Conservation (phyloP, 1,139 yeast genomes). For the Sugiyamaella xylanicola region DNA sequence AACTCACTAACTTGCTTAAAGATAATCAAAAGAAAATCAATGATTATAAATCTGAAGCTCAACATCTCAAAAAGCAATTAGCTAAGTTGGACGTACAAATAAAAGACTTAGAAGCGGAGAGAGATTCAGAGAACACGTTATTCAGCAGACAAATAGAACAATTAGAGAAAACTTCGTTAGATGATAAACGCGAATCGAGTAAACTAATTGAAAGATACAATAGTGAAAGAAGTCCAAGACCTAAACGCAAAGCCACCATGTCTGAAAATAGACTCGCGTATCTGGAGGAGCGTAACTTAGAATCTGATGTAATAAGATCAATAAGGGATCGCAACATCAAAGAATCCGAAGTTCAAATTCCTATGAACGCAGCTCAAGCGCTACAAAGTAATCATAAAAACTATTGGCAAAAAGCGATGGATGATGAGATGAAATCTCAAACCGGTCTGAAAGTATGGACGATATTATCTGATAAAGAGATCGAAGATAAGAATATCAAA, state of each 20-base stretch:
- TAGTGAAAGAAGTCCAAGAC: neutral
- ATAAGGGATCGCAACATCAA: neutral
- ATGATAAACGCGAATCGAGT: neutral
- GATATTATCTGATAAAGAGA: neutral
- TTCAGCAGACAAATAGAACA: neutral
- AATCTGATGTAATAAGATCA: neutral
- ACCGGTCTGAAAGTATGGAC: neutral
- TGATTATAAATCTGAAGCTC: neutral
- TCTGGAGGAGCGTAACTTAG: neutral
- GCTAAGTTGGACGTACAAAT: neutral
- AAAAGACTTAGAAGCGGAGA: neutral
- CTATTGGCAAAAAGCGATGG: conserved; percentile 4
- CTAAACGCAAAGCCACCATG: neutral
- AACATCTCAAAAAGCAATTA: neutral
- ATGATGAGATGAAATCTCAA: conserved; percentile 2
- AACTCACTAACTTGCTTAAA: too few species aligned
- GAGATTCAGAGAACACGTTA: neutral
- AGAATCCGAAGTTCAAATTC: neutral
- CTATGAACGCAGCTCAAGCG: conserved; percentile 1
- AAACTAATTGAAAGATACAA: neutral
- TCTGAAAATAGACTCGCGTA: neutral
- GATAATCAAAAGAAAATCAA: neutral
- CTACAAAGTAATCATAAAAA: neutral
- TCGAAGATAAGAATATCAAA: neutral
- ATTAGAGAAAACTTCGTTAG: neutral